Base-by-base conservation (phyloP, 495 filamentous ascomycete genomes). In the Jackrogersella minutella region DNA sequence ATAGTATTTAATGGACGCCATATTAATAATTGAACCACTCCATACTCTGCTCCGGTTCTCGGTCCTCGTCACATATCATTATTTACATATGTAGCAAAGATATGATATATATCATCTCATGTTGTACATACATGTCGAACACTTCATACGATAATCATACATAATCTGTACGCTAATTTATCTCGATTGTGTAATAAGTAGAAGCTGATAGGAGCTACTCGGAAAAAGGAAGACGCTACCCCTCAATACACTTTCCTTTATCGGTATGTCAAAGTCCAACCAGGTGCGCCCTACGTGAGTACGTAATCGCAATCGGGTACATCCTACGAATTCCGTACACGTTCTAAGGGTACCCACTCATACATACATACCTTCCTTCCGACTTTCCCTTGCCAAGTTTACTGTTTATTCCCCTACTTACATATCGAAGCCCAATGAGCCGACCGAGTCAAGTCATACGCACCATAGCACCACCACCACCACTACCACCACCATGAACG, bases 201-300 rank as follows among this genome's bases (percentile, higher is more conserved):
- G 26, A n/a, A 49, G 26, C 44, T 49, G 22, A 49, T 49, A 49
- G 44, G 26, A 30, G 13, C 26, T 49, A 7, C 10, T 14, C 44
- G 26, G 26, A 5, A 17, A 31, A n/a, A 16, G 24, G 13, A 31
- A 7, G 2, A 14, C 30, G 44, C 44, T 49, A 49, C 44, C 44
- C 44, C 44, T 49, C 44, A 49, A 31, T 31, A 17, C n/a, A 5
- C 44, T 46, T 49, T 49, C 44, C 44, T 49, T 8, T 17, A 49
- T 49, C 44, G 44, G 44, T 30, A 26, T 16, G 1, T 31, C 17
- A 26, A 14, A 49, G 24, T 17, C 44, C 44, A 49, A 30, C 24
- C 24, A 49, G 44, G 5, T 36, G 26, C 24, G 9, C n/a, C n/a
- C 26, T 24, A n/a, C 41, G 21, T 28, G 13, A 21, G 28, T 6